phyloP scores from a whole-genome alignment of 2,329 filamentous ascomycete genomes.

The Diaporthe citri region DNA sequence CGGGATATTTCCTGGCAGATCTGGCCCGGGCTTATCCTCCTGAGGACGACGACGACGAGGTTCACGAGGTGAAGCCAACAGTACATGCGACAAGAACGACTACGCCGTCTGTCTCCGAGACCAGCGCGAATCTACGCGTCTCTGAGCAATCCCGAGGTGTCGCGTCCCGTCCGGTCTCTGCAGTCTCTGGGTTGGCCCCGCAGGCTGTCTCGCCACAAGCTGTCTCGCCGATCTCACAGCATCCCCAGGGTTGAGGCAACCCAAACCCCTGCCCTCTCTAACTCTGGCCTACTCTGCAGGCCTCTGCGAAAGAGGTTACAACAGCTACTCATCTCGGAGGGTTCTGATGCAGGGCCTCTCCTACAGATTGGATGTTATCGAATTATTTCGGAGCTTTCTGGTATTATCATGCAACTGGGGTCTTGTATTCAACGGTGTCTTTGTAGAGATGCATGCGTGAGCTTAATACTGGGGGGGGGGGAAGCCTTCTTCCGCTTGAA shows the following conservation, averaged over 20 bases:
- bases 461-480: no score
- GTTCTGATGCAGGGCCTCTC: neutral
- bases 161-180: neutral
- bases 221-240: slow-evolving; percentile 1
- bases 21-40: neutral
- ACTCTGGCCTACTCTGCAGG: neutral
- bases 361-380: neutral
- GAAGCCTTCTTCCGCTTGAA: neutral
- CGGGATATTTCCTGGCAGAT: neutral
- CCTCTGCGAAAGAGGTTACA: neutral
- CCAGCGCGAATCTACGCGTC: neutral
- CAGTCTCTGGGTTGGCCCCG: neutral
- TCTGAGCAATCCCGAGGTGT: neutral
- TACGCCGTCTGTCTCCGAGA: neutral
- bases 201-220: neutral
- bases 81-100: neutral
- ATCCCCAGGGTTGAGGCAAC: neutral
- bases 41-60: neutral
- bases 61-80: neutral
- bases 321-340: neutral
- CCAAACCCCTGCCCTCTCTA: accelerated
- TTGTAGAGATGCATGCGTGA: neutral
- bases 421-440: neutral
- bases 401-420: neutral
- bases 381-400: neutral